Conservation (phyloP, 2,329 filamentous ascomycete species). For the Aspergillus persii region DNA sequence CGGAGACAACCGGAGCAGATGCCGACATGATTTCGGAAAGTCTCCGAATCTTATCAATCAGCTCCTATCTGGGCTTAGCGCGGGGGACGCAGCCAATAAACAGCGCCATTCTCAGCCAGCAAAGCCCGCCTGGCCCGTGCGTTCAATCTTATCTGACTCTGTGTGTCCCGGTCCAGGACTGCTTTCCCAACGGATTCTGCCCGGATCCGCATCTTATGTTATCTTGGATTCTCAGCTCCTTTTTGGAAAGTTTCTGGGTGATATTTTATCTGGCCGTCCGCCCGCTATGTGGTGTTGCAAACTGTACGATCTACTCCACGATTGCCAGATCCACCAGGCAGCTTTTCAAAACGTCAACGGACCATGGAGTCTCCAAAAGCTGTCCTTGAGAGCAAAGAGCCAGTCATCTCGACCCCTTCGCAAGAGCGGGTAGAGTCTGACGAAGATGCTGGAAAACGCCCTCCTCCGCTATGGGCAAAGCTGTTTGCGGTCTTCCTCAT, state of each 20-base stretch:
- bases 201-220: neutral
- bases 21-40: neutral
- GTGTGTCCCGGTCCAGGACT: neutral
- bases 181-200: neutral
- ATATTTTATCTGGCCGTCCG: neutral
- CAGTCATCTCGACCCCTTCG: neutral
- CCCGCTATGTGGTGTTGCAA: neutral
- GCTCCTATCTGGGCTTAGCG: neutral
- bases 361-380: neutral
- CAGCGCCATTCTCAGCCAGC: neutral
- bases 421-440: neutral
- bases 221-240: neutral
- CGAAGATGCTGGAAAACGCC: constrained; percentile 15
- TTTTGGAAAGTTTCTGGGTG: neutral
- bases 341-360: neutral
- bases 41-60: neutral
- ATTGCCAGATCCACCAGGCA: neutral
- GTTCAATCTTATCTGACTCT: neutral
- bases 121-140: neutral
- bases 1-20: neutral
- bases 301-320: neutral
- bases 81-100: neutral
- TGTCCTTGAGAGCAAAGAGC: neutral
- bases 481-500: constrained; percentile 47
- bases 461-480: constrained; percentile 32